These are phyloP conservation scores for Cladochytrium replicatum DNA, from an alignment of 192 early-diverging fungal genomes.

Conservation along the genomic window DNA sequence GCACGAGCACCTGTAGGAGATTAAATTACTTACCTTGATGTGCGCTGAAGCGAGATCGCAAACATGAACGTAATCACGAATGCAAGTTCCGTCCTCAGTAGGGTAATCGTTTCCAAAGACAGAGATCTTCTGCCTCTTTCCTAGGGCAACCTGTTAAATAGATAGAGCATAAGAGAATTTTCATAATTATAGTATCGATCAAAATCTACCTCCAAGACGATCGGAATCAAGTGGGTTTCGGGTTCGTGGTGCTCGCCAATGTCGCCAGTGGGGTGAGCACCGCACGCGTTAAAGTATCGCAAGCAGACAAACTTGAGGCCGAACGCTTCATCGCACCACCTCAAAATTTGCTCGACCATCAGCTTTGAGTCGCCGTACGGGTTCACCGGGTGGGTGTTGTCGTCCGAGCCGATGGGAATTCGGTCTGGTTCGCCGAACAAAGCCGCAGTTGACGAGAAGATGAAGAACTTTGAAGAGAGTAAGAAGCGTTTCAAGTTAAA, in stretches of 20 bases:
- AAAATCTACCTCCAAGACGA: conserved; percentile 51
- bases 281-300: conserved; percentile 93
- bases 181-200: not conserved
- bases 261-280: conserved; percentile 79
- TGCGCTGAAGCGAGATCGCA: conserved; percentile 87
- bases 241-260: conserved; percentile 88
- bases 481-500: not conserved
- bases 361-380: conserved; percentile 96
- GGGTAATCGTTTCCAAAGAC: conserved; percentile 92
- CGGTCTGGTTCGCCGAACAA: conserved; percentile 73
- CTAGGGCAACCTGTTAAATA: conserved; percentile 70
- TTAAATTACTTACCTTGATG: conserved; percentile 37
- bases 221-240: conserved; percentile 86
- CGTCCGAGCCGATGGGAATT: conserved; percentile 62
- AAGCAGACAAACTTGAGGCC: conserved; percentile 39
- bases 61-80: conserved; percentile 95
- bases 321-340: conserved; percentile 50
- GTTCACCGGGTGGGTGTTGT: conserved; percentile 65
- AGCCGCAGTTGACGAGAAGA: conserved; percentile 91
- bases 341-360: conserved; percentile 80
- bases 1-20: not conserved
- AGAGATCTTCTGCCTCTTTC: conserved; percentile 68
- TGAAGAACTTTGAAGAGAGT: conserved; percentile 49
- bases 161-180: too few relatives aligned
- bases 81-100: conserved; percentile 82